Base-by-base conservation (phyloP, 192 early-diverging fungal genomes). In the Linnemannia hyalina region DNA sequence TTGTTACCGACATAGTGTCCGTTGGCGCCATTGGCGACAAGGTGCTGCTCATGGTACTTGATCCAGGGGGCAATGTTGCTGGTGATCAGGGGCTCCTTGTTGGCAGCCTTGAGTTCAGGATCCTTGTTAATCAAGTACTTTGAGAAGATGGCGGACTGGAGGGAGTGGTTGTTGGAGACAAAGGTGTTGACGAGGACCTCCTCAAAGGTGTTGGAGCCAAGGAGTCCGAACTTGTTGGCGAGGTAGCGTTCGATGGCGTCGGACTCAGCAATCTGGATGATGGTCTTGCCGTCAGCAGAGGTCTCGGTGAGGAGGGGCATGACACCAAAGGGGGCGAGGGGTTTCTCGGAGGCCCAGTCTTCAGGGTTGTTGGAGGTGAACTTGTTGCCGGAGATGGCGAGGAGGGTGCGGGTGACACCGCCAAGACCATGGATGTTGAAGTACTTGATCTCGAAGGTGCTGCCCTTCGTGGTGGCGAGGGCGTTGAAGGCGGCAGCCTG, bases 1-100 rank as follows among this genome's bases (percentile, higher is more conserved):
- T 87, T 77, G 76, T 81, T 77, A 52, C 91, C 91, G 78, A 93
- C 86, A 68, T 90, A 93, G 69, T 93, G 91, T 1, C 92, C 90
- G 55, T 85, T 93, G 49, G 86, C 70, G 32, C 92, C 92, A 71
- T 93, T 93, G 52, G 85, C 85, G 18, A 26, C 52, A 70, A 92
- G 73, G 29, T 88, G 55, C 46, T 88, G 69, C 55, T 90, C 89
- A 44, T 92, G 90, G 26, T 78, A 73, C 11, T 75, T 82, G 78
- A 88, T 55, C 41, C 75, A 83, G 42, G 9, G 20, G 3, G 65
- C 60, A 6, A 80, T 54, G 41, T 42, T 18, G 16, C 35, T 65
- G 22, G 44, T 20, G n/a, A 60, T 44, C 41, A 91, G 20, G 42
- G 75, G 41, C 41, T 65, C 68, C 57, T 68, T 76, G 76, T 15